These are phyloP conservation scores for Solanum sejunctum DNA, from an alignment of 257 asterid genomes.

Conservation along the genomic window DNA sequence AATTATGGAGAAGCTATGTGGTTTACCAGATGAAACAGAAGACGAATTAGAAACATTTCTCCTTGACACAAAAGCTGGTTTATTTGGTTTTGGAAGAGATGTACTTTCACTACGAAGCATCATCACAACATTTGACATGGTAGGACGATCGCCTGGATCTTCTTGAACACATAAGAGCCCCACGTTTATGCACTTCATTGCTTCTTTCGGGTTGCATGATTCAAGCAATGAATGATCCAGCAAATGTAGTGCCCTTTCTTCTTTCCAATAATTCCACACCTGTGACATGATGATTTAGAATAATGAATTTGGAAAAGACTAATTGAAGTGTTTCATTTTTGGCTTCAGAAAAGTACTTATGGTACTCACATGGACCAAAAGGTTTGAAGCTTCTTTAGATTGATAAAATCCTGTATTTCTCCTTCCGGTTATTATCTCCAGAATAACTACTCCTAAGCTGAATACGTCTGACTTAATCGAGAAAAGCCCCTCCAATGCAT, in stretches of 20 bases:
- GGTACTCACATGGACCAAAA: slow-evolving; percentile 19
- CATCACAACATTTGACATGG: slow-evolving; percentile 10
- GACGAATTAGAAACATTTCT: not conserved
- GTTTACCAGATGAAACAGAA: not conserved
- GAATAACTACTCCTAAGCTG: slow-evolving; percentile 17
- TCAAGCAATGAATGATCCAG: not conserved
- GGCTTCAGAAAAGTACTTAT: not conserved
- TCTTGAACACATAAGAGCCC: slow-evolving; percentile 23
- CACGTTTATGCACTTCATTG: slow-evolving; percentile 11
- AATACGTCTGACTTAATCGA: slow-evolving; percentile 20
- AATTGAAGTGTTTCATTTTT: not conserved
- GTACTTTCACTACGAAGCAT: slow-evolving; percentile 11
- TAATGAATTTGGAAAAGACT: not conserved
- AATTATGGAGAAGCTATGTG: not conserved
- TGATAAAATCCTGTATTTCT: slow-evolving; percentile 11
- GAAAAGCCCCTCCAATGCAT: slow-evolving; percentile 10
- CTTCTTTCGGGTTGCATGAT: slow-evolving; percentile 1
- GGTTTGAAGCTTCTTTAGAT: slow-evolving; percentile 9
- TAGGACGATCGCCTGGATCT: slow-evolving; percentile 17
- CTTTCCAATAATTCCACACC: slow-evolving; percentile 29
- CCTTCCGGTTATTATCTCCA: slow-evolving; percentile 16
- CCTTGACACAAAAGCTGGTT: slow-evolving; percentile 5
- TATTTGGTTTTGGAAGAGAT: slow-evolving; percentile 8
- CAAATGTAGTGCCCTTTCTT: not conserved
- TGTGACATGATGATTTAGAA: not conserved